phyloP scores from a whole-genome alignment of 2,329 filamentous ascomycete genomes.

The Aspergillus hortae region DNA sequence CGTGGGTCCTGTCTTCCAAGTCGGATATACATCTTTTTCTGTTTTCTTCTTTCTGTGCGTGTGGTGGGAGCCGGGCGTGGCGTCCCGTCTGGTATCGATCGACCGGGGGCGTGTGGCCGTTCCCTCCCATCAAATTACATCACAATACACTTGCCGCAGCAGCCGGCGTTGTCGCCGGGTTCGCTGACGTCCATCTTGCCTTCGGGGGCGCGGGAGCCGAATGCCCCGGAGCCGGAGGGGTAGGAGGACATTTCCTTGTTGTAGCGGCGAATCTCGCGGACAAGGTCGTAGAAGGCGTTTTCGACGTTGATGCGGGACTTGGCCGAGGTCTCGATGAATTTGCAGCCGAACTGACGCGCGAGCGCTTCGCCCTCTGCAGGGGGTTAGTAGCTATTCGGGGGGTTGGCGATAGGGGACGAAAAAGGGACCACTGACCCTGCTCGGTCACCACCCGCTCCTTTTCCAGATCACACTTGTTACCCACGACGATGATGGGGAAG shows the following conservation, averaged over 20 bases:
- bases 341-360: slow-evolving; percentile 85
- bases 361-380: slow-evolving; percentile 79
- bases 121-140: slow-evolving; percentile 52
- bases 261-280: slow-evolving; percentile 94
- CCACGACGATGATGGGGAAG: slow-evolving; percentile 98
- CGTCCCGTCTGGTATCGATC: slow-evolving; percentile 3
- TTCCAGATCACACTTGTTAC: slow-evolving; percentile 99
- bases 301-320: slow-evolving; percentile 98
- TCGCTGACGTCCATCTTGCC: slow-evolving; percentile 72
- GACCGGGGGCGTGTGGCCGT: slow-evolving; percentile 13
- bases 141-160: slow-evolving; percentile 81
- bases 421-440: slow-evolving; percentile 63
- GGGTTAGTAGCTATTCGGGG: slow-evolving; percentile 6
- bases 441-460: slow-evolving; percentile 84
- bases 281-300: slow-evolving; percentile 97
- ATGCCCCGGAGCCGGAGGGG: slow-evolving; percentile 63
- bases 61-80: not conserved
- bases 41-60: slow-evolving; percentile 13
- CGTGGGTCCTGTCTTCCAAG: slow-evolving; percentile 13
- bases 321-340: slow-evolving; percentile 98
- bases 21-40: slow-evolving; percentile 10
- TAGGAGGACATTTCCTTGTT: slow-evolving; percentile 97
- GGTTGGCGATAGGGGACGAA: not conserved
- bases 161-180: slow-evolving; percentile 56
- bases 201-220: slow-evolving; percentile 57